Evolutionary conservation across 139 green algal genomes (phyloP).

Genomic region (Chara braunii): DNA sequence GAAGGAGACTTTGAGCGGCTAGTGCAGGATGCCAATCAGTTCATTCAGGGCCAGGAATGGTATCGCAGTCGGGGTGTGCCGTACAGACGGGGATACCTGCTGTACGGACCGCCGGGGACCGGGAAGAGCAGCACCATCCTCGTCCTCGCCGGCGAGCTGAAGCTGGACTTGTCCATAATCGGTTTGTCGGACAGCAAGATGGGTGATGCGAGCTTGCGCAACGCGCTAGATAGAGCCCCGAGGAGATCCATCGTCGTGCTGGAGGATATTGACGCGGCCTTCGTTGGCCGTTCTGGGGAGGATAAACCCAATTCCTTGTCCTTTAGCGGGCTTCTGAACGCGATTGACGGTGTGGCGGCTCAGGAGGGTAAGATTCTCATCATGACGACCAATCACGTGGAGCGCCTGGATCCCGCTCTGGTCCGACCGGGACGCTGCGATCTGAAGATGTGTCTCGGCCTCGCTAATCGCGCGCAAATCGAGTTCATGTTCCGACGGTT

Average conservation of each 20-base stretch:
- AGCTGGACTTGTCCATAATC: constrained; percentile 42
- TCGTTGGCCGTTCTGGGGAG: constrained; percentile 12
- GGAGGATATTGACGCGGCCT: constrained; percentile 54
- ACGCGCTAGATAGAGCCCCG: constrained; percentile 38
- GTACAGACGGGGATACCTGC: constrained; percentile 20
- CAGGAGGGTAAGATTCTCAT: constrained; percentile 52
- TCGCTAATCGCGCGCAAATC: constrained; percentile 7
- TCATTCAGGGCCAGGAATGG: constrained; percentile 24
- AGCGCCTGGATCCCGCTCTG: constrained; percentile 43
- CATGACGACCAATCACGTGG: constrained; percentile 58
- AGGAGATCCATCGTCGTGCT: constrained; percentile 50
- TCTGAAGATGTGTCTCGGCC: constrained; percentile 19
- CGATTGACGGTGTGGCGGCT: constrained; percentile 48
- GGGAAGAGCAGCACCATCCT: constrained; percentile 40
- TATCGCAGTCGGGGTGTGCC: constrained; percentile 19
- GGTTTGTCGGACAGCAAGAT: constrained; percentile 42
- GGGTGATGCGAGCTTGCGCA: constrained; percentile 47
- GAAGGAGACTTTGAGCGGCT: constrained; percentile 9
- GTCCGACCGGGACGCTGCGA: constrained; percentile 46
- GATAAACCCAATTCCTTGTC: constrained; percentile 25
- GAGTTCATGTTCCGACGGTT: constrained; percentile 16
- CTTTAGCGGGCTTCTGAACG: constrained; percentile 54
- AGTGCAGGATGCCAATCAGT: constrained; percentile 7
- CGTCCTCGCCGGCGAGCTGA: constrained; percentile 40
- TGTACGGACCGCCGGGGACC: constrained; percentile 27